Evolutionary conservation across 2,329 filamentous ascomycete species (phyloP), one percentile per base, ranked within the genome.

Genomic region (Corynespora cassiicola): DNA sequence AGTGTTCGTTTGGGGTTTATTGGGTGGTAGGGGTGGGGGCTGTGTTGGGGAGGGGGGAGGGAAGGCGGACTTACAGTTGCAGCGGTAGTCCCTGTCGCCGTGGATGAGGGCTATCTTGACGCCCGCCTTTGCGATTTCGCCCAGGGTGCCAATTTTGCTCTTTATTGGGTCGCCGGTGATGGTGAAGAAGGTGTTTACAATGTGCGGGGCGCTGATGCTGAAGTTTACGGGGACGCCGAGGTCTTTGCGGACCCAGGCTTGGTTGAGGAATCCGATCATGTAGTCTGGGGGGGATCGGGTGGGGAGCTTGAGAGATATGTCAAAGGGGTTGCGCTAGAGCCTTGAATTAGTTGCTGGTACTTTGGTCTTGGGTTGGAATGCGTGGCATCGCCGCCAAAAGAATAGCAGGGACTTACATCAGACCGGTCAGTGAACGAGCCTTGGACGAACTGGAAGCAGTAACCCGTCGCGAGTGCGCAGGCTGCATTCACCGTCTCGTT

Each of bases 141-240:
- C 70, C 0, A 78, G 50, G 31, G 73, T 70, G 7, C 70, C 65
- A 14, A 76, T 67, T 11, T 68, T 66, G 36, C 73, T 71, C 4
- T 66, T 64, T 3, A 74, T 66, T 2, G 70, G 59, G 43, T 75
- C 74, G 50, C 78, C 75, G 10, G 73, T 74, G 4, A 67, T 69
- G 5, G 52, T 42, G 2, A 47, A 38, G 48, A 82, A 82, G 2
- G 66, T 72, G 22, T 40, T 27, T 11, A 36, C 26, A 6, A 48
- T 31, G 21, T 24, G 4, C 2, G 11, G 21, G 11, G 37, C 17
- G 22, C 39, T 33, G 22, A 45, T 28, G 15, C 15, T 27, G 31
- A 51, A 54, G 58, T 84, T 83, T n/a, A 83, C 58, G 0, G 78
- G 78, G 0, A 80, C 77, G 5, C 82, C 82, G 1, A 85, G 71